phyloP scores from a whole-genome alignment of 2,329 filamentous ascomycete species.

The Aureobasidium sp. region DNA sequence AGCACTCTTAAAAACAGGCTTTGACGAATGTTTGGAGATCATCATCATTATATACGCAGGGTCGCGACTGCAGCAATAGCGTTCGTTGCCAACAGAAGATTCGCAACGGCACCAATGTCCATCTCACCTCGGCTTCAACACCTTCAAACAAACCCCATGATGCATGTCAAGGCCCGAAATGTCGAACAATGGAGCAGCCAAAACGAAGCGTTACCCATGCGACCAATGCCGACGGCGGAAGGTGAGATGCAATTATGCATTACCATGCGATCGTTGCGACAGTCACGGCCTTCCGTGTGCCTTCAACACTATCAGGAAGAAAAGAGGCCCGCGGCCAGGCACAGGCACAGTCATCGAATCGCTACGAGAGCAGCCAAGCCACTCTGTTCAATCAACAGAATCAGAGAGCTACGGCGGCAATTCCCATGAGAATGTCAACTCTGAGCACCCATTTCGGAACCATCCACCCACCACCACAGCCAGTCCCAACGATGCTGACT shows the following conservation, averaged over 20 bases:
- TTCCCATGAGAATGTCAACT: neutral
- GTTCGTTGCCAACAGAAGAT: no score
- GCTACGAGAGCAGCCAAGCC: neutral
- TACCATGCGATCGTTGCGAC: conserved; percentile 18
- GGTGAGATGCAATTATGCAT: conserved; percentile 19
- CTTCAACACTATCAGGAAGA: conserved; percentile 16
- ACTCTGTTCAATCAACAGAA: neutral
- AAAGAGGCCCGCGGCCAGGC: conserved; percentile 17
- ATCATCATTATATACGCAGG: neutral
- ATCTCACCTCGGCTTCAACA: neutral
- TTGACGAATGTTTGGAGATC: no score
- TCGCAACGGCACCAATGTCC: neutral
- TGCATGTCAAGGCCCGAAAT: neutral
- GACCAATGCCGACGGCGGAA: conserved; percentile 18
- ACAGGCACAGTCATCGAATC: conserved; percentile 17
- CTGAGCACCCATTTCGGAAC: neutral
- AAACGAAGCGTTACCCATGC: neutral
- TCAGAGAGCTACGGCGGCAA: neutral
- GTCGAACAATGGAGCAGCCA: neutral
- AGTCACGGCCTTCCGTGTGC: conserved; percentile 16
- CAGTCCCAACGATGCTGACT: neutral
- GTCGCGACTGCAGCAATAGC: neutral
- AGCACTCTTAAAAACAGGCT: no score
- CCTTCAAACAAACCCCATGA: neutral
- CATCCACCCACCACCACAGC: neutral